Evolutionary conservation across 345 rosid genomes (phyloP).

Genomic region (Cardamine resedifolia): DNA sequence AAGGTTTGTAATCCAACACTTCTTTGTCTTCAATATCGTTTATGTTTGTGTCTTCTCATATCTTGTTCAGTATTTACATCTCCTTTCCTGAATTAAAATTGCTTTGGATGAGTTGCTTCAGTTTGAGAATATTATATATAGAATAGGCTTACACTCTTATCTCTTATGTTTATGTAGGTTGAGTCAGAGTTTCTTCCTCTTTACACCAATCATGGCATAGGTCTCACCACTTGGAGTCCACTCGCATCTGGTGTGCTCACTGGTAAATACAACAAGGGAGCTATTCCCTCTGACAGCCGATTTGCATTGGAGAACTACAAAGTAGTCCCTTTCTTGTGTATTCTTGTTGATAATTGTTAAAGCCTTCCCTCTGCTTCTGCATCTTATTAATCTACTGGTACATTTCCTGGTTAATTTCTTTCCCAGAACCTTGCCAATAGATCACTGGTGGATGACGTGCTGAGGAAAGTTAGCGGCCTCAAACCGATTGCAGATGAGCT

Average conservation of each 20-base stretch:
- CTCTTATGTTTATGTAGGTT: constrained; percentile 50
- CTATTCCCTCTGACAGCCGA: constrained; percentile 83
- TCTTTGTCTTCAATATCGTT: not conserved
- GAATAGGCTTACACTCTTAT: not conserved
- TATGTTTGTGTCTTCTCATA: not conserved
- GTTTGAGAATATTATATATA: not conserved
- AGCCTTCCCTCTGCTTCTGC: constrained; percentile 1
- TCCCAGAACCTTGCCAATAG: constrained; percentile 87
- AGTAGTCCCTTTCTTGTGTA: constrained; percentile 36
- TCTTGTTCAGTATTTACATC: not conserved
- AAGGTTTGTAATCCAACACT: constrained; percentile 47
- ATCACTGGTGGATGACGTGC: constrained; percentile 85
- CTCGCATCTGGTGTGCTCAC: constrained; percentile 98
- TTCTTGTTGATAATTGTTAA: not conserved
- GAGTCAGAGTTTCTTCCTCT: constrained; percentile 91
- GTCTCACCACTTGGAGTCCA: constrained; percentile 99
- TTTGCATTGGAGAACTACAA: constrained; percentile 96
- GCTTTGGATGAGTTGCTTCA: not conserved
- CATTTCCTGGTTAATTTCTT: constrained; percentile 1
- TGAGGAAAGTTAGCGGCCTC: constrained; percentile 86
- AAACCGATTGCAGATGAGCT: constrained; percentile 99
- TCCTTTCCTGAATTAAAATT: not conserved
- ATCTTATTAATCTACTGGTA: constrained; percentile 4
- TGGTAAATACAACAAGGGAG: constrained; percentile 91
- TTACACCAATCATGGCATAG: constrained; percentile 80